Base-by-base conservation (phyloP, 2,329 filamentous ascomycete species). In the Nectriaceae sp. region DNA sequence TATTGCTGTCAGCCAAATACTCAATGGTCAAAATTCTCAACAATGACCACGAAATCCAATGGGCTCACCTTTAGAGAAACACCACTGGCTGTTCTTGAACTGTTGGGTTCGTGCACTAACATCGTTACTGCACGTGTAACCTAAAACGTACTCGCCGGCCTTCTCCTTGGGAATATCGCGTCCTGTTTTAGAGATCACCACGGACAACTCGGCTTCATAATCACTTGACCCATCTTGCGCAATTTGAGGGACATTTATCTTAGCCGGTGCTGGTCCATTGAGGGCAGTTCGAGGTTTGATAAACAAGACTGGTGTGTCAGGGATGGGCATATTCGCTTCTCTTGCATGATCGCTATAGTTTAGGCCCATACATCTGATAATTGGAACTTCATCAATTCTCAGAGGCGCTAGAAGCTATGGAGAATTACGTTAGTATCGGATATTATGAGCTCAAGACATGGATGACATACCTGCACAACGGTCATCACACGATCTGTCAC, bases 31-130 rank as follows among this genome's bases (percentile, higher is more conserved):
- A n/a, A n/a, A n/a, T n/a, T n/a, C n/a, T n/a, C n/a, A n/a, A n/a
- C n/a, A n/a, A n/a, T n/a, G n/a, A n/a, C n/a, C n/a, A n/a, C n/a
- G n/a, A n/a, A n/a, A n/a, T n/a, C n/a, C n/a, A n/a, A n/a, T n/a
- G n/a, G n/a, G n/a, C n/a, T n/a, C n/a, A 64, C 68, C 69, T 52
- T 75, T 75, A 19, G 64, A 76, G 45, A 80, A 74, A 33, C 61
- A 62, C 68, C 70, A 73, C 54, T 75, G 72, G 8, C 54, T 65
- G 36, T 65, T 69, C 44, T 65, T 62, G 45, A 70, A 66, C 59
- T 74, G 71, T 53, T 66, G 60, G 18, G 60, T 59, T 15, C 71
- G 60, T 5, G 67, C 67, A 22, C 60, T 68, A 16, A 75, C 62
- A 50, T 74, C 71, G 51, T 75, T 74, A 42, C 62, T 59, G 4